Conservation (phyloP, 2,329 filamentous ascomycete genomes). For the Paecilomyces fulvus region DNA sequence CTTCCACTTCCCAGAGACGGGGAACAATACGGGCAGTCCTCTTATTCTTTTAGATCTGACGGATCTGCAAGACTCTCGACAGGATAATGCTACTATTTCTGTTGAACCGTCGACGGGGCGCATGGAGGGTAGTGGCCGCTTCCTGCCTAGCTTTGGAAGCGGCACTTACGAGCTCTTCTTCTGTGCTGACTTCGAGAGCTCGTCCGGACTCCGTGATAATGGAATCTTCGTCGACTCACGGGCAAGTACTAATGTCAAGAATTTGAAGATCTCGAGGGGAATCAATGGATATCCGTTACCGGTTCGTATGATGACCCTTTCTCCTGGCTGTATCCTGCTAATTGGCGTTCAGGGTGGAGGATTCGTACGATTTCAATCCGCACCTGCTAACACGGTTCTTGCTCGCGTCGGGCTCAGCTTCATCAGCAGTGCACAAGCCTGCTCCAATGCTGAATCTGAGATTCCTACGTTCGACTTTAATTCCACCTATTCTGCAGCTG, state of each 20-base stretch:
- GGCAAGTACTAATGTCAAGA: conserved; percentile 45
- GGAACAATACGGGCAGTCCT: conserved; percentile 33
- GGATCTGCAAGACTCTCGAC: conserved; percentile 54
- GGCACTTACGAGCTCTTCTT: conserved; percentile 55
- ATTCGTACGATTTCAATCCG: conserved; percentile 54
- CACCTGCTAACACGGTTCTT: conserved; percentile 42
- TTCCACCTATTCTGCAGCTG: conserved; percentile 42
- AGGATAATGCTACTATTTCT: conserved; percentile 50
- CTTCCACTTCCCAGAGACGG: conserved; percentile 49
- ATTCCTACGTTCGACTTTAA: conserved; percentile 59
- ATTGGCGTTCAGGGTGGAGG: conserved; percentile 46
- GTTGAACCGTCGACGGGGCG: conserved; percentile 51
- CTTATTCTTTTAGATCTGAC: conserved; percentile 57
- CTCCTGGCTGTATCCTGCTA: neutral
- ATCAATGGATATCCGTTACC: conserved; percentile 50
- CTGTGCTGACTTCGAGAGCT: conserved; percentile 57
- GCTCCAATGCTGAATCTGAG: conserved; percentile 57
- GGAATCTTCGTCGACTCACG: conserved; percentile 58
- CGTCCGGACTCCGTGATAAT: conserved; percentile 45
- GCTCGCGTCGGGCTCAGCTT: conserved; percentile 63
- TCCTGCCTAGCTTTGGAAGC: conserved; percentile 56
- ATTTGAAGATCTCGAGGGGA: conserved; percentile 46
- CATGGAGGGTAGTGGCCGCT: conserved; percentile 53
- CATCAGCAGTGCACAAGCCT: conserved; percentile 58
- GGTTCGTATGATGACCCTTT: conserved; percentile 10